Percentiles rank a stretch among this genome's conserved stretches.
Conservation (phyloP, 208 protist species). For the Willaertia magna region DNA sequence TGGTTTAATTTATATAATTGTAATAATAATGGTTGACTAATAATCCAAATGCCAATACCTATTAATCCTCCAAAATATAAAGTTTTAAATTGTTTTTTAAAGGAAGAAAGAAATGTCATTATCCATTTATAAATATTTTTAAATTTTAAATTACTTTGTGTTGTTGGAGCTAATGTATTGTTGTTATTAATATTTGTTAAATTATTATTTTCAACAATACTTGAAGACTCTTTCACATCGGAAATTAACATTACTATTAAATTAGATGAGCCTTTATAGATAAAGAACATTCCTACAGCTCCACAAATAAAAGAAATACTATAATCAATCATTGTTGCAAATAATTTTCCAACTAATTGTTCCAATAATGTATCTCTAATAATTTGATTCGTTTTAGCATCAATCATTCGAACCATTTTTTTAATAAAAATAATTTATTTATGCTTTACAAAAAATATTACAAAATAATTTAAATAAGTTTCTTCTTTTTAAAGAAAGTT, state of each 20-base stretch:
- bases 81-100: neutral
- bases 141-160: too few relatives aligned
- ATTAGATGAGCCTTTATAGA: neutral
- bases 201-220: neutral
- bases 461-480: neutral
- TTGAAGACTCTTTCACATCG: neutral
- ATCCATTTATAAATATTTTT: neutral
- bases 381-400: neutral
- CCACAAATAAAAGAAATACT: neutral
- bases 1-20: neutral
- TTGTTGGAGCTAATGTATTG: too few relatives aligned
- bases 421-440: too few relatives aligned
- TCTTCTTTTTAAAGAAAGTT: neutral
- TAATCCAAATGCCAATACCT: neutral
- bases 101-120: neutral
- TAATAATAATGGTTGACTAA: neutral
- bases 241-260: neutral
- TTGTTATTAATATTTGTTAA: too few relatives aligned
- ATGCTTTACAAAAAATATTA: neutral
- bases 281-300: neutral
- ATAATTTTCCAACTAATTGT: neutral
- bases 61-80: neutral
- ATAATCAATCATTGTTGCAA: neutral
- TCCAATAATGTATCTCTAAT: neutral
- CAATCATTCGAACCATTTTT: neutral